Conservation (phyloP, 1,284 basidiomycete genomes). For the Xanthoconium separans region DNA sequence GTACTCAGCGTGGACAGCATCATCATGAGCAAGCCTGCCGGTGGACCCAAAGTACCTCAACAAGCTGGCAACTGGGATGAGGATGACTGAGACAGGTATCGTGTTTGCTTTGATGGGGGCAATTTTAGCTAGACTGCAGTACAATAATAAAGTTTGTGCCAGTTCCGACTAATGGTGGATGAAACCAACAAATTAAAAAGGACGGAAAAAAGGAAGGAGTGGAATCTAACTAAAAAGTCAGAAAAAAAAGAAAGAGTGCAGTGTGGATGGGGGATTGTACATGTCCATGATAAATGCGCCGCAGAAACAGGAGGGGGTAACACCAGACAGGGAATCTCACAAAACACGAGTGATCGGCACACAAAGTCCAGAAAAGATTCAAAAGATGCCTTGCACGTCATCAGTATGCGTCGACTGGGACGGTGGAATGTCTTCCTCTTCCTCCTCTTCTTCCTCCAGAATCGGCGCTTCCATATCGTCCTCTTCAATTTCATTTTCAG, state of each 20-base stretch:
- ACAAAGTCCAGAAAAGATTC: slow-evolving; percentile 5
- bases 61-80: slow-evolving; percentile 84
- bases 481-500: slow-evolving; percentile 44
- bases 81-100: slow-evolving; percentile 46
- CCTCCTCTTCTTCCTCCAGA: slow-evolving; percentile 48
- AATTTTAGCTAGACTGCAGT: slow-evolving; percentile 20
- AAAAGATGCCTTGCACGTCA: slow-evolving; percentile 18
- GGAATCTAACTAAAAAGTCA: background rate
- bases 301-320: slow-evolving; percentile 5
- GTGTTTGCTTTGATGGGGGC: slow-evolving; percentile 5
- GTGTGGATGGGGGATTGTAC: slow-evolving; percentile 16
- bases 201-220: background rate
- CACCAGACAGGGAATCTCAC: slow-evolving; percentile 2
- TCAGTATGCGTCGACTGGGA: slow-evolving; percentile 25
- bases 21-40: slow-evolving; percentile 95
- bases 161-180: slow-evolving; percentile 24
- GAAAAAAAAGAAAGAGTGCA: background rate
- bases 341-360: slow-evolving; percentile 20
- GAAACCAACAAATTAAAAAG: slow-evolving; percentile 11
- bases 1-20: slow-evolving; percentile 97
- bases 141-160: slow-evolving; percentile 31
- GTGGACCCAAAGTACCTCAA: slow-evolving; percentile 82
- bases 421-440: slow-evolving; percentile 37
- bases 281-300: slow-evolving; percentile 35
- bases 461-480: slow-evolving; percentile 49